A percentile compares a stretch with the other conserved stretches of the same genome.
These are phyloP conservation scores for Picocystis sp. DNA, from an alignment of 163 green algal species.

Conservation along the genomic window DNA sequence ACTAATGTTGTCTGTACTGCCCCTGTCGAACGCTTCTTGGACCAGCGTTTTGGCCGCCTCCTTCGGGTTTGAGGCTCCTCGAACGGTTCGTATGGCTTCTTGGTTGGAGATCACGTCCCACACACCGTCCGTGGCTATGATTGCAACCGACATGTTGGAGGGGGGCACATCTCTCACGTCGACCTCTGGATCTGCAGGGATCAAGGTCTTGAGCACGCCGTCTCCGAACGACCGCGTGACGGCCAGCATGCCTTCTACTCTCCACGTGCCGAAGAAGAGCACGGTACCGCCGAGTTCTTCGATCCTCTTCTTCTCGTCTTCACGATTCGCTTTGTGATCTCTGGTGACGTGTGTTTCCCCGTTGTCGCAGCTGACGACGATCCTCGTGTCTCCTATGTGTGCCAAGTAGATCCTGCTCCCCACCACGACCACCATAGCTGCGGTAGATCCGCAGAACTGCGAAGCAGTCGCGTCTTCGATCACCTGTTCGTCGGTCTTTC, in stretches of 20 bases:
- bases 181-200: slow-evolving; percentile 25
- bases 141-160: slow-evolving; percentile 19
- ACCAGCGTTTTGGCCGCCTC: slow-evolving; percentile 51
- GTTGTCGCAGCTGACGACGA: slow-evolving; percentile 1
- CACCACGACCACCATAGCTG: slow-evolving; percentile 65
- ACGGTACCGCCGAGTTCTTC: slow-evolving; percentile 73
- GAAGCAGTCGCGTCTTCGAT: slow-evolving; percentile 40
- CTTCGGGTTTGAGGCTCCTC: slow-evolving; percentile 43
- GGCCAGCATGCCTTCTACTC: slow-evolving; percentile 74
- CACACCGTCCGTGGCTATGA: slow-evolving; percentile 72
- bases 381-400: slow-evolving; percentile 79
- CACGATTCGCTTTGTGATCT: slow-evolving; percentile 90
- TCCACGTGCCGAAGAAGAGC: slow-evolving; percentile 60
- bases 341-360: neutral
- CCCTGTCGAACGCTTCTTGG: slow-evolving; percentile 56
- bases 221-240: slow-evolving; percentile 75
- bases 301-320: slow-evolving; percentile 75
- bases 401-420: slow-evolving; percentile 59
- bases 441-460: slow-evolving; percentile 47
- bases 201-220: slow-evolving; percentile 55
- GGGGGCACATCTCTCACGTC: slow-evolving; percentile 12
- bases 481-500: slow-evolving; percentile 7
- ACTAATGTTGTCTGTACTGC: slow-evolving; percentile 83
- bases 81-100: slow-evolving; percentile 51
- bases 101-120: slow-evolving; percentile 86